Base-by-base conservation (phyloP, 768 basidiomycete species). In the Rhodotorula taiwanensis region DNA sequence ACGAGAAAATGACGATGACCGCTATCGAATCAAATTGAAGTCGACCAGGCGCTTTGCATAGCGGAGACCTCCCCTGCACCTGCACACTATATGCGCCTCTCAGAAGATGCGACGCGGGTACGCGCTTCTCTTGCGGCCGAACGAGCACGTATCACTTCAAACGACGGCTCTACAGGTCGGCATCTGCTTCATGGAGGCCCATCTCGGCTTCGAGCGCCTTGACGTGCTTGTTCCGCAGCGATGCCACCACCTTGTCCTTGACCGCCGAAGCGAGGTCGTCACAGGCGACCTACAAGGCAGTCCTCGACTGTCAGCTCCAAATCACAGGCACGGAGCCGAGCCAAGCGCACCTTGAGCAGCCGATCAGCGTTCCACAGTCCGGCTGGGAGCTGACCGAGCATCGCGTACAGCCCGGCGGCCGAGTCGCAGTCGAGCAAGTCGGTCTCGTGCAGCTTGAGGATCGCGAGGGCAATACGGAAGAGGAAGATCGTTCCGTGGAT, bases 321-420 rank as follows among this genome's bases (percentile, higher is more conserved):
- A 25, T 18, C 6, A 1, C 5, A 5, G 20, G 39, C 27, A 47
- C 8, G 25, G 4, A 15, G 23, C 27, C 3, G 41, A 20, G 28
- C 30, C n/a, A 23, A 2, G 27, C 82, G 30, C 63, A 94, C 94
- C 81, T 88, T 88, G 41, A 98, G 79, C 4, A 99, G 78, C 74
- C 85, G 87, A 74, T 94, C 92, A 0, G 89, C 85, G 66, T 91
- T 84, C 89, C 93, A 98, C 83, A 93, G 86, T 62, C 91, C 80
- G 18, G 88, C 90, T 2, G 95, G 93, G 65, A 95, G 77, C 70
- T 86, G 88, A 74, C 92, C 88, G 58, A 99, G 76, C 9, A 88
- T 84, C 15, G 90, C 86, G 73, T 97, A 98, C 2, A 97, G 83
- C 2, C 89, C 87, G 0, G 89, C 86, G 48, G 91, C 86, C 2